A percentile compares a stretch with the other conserved stretches of the same genome.
Evolutionary conservation across 1,139 yeast genomes (phyloP).

Genomic region (Arxiozyma telluris): DNA sequence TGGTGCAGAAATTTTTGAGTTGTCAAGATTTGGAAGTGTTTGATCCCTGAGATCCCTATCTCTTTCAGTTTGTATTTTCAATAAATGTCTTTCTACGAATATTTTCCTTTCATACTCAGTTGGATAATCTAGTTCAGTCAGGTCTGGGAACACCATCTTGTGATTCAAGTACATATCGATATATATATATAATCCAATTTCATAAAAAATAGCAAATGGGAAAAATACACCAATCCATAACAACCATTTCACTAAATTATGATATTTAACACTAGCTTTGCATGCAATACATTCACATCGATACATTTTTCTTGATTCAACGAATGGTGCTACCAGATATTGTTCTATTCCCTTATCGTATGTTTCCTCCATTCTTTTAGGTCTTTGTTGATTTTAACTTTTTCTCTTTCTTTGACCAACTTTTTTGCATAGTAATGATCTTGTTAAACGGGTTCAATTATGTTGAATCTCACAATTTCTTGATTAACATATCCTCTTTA

Average conservation of each 20-base stretch:
- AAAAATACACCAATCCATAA: slow-evolving; percentile 21
- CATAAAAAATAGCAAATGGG: slow-evolving; percentile 19
- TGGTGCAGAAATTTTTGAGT: neutral
- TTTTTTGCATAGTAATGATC: too few species aligned
- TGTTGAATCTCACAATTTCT: too few species aligned
- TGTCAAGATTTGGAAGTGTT: neutral
- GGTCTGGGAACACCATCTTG: slow-evolving; percentile 9
- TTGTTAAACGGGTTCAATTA: neutral
- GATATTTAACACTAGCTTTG: slow-evolving; percentile 3
- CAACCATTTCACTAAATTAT: slow-evolving; percentile 8
- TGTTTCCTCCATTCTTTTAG: neutral
- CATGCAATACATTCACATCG: slow-evolving; percentile 23
- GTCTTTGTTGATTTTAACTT: neutral
- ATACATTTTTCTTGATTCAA: slow-evolving; percentile 8
- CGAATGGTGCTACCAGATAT: slow-evolving; percentile 13
- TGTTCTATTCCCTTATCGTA: neutral
- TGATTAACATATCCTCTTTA: neutral
- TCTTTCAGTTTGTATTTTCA: neutral
- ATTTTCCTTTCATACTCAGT: slow-evolving; percentile 16
- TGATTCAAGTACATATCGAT: slow-evolving; percentile 12
- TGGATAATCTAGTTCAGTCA: slow-evolving; percentile 18
- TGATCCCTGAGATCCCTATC: neutral
- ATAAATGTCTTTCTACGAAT: slow-evolving; percentile 3
- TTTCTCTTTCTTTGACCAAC: too few species aligned
- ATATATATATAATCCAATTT: slow-evolving; percentile 14